Evolutionary conservation across 345 rosid species (phyloP).

Genomic region (Sisymbrium irio): DNA sequence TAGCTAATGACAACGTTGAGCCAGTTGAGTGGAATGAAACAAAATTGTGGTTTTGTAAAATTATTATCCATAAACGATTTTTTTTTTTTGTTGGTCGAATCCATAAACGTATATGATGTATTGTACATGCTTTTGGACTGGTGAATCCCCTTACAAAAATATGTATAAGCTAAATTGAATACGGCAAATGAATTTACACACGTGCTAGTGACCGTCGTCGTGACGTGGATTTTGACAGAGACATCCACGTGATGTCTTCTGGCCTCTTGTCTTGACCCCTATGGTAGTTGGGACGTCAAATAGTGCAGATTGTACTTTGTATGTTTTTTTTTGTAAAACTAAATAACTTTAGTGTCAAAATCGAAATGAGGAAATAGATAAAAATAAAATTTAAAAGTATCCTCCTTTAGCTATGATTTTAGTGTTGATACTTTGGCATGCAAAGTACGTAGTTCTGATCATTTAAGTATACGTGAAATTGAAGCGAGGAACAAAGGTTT

Average conservation of each 20-base stretch:
- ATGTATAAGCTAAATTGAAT: background rate
- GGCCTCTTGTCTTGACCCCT: conserved; percentile 30
- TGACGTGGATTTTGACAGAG: conserved; percentile 19
- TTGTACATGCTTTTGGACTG: background rate
- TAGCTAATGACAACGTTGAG: conserved; percentile 21
- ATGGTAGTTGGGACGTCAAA: too few relatives aligned
- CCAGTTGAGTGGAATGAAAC: background rate
- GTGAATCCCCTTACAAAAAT: background rate
- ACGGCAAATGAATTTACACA: conserved; percentile 14
- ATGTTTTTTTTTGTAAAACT: too few relatives aligned
- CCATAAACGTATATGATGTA: conserved; percentile 15
- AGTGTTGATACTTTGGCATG: background rate
- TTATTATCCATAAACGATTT: conserved; percentile 14
- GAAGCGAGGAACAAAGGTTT: background rate
- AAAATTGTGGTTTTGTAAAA: background rate
- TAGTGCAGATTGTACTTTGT: too few relatives aligned
- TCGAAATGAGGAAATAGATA: background rate
- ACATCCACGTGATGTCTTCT: conserved; percentile 31
- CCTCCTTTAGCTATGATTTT: background rate
- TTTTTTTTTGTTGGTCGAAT: too few relatives aligned
- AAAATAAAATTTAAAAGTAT: background rate
- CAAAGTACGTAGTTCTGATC: background rate
- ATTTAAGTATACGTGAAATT: background rate
- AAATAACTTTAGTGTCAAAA: too few relatives aligned
- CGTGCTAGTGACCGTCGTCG: conserved; percentile 11